A percentile compares a stretch with the other conserved stretches of the same genome.
phyloP scores from a whole-genome alignment of 257 asterid species.

The Leptodermis oblonga region DNA sequence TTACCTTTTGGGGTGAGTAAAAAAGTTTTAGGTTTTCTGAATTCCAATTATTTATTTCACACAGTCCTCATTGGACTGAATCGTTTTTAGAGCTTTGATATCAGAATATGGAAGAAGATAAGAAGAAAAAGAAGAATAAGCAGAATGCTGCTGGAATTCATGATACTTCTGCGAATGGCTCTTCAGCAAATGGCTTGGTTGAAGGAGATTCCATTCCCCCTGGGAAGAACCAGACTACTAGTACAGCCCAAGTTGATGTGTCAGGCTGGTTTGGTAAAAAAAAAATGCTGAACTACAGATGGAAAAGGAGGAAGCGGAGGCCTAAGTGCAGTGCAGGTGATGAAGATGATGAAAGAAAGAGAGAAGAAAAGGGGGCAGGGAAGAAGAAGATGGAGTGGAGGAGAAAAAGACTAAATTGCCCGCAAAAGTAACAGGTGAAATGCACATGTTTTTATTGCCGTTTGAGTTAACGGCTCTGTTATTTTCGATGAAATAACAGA shows the following conservation, averaged over 20 bases:
- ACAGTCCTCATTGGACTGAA: not conserved
- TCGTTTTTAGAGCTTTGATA: not conserved
- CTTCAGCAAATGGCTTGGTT: too few species aligned
- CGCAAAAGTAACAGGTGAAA: too few species aligned
- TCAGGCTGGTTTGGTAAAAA: slow-evolving; percentile 39
- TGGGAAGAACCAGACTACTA: slow-evolving; percentile 19
- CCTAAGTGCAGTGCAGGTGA: too few species aligned
- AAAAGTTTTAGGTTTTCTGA: not conserved
- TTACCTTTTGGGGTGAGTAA: not conserved
- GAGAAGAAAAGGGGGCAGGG: too few species aligned
- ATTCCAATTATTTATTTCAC: not conserved
- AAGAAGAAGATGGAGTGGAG: too few species aligned
- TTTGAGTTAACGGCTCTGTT: too few species aligned
- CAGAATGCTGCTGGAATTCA: slow-evolving; percentile 29
- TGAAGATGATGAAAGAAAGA: too few species aligned
- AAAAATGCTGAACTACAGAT: slow-evolving; percentile 32
- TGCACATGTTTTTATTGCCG: too few species aligned
- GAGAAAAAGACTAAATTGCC: too few species aligned
- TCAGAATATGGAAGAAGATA: slow-evolving; percentile 41
- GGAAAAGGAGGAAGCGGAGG: too few species aligned
- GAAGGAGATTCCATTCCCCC: slow-evolving; percentile 34
- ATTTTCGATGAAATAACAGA: too few species aligned
- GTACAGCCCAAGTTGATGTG: slow-evolving; percentile 19
- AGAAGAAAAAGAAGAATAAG: slow-evolving; percentile 61
- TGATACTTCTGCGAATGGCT: slow-evolving; percentile 34